Base-by-base conservation (phyloP, 257 asterid species). In the Ballota nigra region DNA sequence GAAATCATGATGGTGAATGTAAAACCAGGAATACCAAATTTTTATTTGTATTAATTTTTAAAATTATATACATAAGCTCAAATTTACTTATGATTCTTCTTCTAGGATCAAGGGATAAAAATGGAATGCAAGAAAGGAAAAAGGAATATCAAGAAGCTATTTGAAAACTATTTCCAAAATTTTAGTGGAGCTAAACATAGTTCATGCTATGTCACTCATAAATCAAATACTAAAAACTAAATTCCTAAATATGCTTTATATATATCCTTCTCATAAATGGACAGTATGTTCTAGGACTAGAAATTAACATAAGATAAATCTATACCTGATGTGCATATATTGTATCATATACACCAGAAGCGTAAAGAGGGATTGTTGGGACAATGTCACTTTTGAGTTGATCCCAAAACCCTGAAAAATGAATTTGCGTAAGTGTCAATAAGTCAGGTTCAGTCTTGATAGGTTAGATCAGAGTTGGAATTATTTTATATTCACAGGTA, bases 241-340 rank as follows among this genome's bases (percentile, higher is more conserved):
- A 28, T 67, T 73, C 40, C 43, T 23, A 33, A 52, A 22, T 52
- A 43, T 11, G 20, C 43, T 51, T 8, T n/a, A 67, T 10, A 38
- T 38, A 45, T 40, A 60, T 15, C 43, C 29, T n/a, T 7, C 60
- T 52, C 26, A 59, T 19, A 57, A 45, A 49, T 68, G 18, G 18
- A 28, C 57, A 49, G 63, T 9, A 66, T n/a, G 40, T 69, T 10
- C 62, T n/a, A n/a, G n/a, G n/a, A n/a, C 58, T 53, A 65, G 55
- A 45, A 33, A 28, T 43, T 23, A 12, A 8, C 36, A 18, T 58
- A 62, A 66, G 62, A 69, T 63, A 49, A 70, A 67, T 59, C 16
- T 49, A 57, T 84, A 88, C 98, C 97, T 93, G 98, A 86, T 91
- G 98, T 8, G 98, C 96, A 75, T 89, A 93, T 34, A 92, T 92